These are phyloP conservation scores for Mycosphaerelloides madeirae DNA, from an alignment of 2,329 filamentous ascomycete species.

Conservation along the genomic window DNA sequence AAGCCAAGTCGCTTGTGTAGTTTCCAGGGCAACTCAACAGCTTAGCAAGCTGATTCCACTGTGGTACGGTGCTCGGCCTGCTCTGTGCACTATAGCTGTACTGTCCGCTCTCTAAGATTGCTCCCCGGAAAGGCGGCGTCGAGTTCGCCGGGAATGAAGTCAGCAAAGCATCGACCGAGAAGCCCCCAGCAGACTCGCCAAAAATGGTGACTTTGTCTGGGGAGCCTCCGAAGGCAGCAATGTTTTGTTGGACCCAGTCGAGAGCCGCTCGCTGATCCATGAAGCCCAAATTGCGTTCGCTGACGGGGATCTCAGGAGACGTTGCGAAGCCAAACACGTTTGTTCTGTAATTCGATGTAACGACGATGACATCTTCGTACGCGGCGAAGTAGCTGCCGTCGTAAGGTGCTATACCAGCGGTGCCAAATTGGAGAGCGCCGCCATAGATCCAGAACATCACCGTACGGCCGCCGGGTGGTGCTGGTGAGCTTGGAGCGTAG, in stretches of 20 bases:
- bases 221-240: slow-evolving; percentile 34
- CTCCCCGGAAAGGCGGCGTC: slow-evolving; percentile 32
- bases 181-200: slow-evolving; percentile 32
- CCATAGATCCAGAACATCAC: slow-evolving; percentile 37
- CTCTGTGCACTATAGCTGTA: slow-evolving; percentile 23
- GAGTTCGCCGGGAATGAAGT: slow-evolving; percentile 26
- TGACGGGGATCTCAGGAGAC: slow-evolving; percentile 33
- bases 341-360: slow-evolving; percentile 33
- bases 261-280: slow-evolving; percentile 35
- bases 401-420: slow-evolving; percentile 28
- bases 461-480: slow-evolving; percentile 24
- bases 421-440: slow-evolving; percentile 30
- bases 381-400: slow-evolving; percentile 32
- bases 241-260: slow-evolving; percentile 37
- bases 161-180: slow-evolving; percentile 31
- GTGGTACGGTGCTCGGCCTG: slow-evolving; percentile 12
- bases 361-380: slow-evolving; percentile 34
- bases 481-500: slow-evolving; percentile 28
- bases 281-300: slow-evolving; percentile 34
- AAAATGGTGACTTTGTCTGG: slow-evolving; percentile 36
- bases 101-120: slow-evolving; percentile 32
- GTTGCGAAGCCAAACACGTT: slow-evolving; percentile 41
- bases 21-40: slow-evolving; percentile 27
- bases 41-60: slow-evolving; percentile 25
- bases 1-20: slow-evolving; percentile 26